These are phyloP conservation scores for Daldinia eschscholtzii DNA, from an alignment of 2,329 filamentous ascomycete species.

Conservation along the genomic window DNA sequence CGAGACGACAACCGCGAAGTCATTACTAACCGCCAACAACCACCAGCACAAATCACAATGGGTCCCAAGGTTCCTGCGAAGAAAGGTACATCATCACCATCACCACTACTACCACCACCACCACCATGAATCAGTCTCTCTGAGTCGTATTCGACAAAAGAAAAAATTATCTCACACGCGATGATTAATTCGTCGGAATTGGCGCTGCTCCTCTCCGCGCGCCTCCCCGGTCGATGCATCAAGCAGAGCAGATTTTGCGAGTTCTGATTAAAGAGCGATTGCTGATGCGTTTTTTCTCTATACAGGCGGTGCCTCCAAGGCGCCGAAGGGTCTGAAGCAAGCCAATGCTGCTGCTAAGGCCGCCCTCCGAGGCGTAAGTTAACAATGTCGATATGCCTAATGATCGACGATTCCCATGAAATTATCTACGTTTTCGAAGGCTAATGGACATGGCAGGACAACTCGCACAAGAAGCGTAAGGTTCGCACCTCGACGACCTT, in stretches of 20 bases:
- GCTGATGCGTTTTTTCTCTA: constrained; percentile 70
- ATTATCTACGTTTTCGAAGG: background rate
- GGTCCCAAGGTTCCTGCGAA: constrained; percentile 59
- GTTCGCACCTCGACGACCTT: constrained; percentile 93
- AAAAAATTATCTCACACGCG: background rate
- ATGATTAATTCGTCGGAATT: constrained; percentile 29
- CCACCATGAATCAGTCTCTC: background rate
- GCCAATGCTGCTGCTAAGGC: constrained; percentile 95
- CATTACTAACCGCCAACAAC: constrained; percentile 23
- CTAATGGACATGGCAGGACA: constrained; percentile 57
- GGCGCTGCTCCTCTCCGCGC: constrained; percentile 40
- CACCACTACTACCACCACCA: background rate
- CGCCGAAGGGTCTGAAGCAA: constrained; percentile 80
- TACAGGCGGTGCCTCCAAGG: constrained; percentile 64
- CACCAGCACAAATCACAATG: constrained; percentile 52
- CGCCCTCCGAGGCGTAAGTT: constrained; percentile 92
- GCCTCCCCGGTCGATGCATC: constrained; percentile 61
- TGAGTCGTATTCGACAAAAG: background rate
- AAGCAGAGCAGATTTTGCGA: constrained; percentile 83
- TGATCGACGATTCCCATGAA: background rate
- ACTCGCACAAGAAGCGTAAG: constrained; percentile 88
- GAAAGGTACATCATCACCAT: constrained; percentile 60
- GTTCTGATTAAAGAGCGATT: constrained; percentile 77
- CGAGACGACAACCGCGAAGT: constrained; percentile 15
- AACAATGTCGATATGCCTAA: background rate